A percentile compares a stretch with the other conserved stretches of the same genome.
Conservation (phyloP, 176 grass and related monocot genomes). For the Chloris gayana region DNA sequence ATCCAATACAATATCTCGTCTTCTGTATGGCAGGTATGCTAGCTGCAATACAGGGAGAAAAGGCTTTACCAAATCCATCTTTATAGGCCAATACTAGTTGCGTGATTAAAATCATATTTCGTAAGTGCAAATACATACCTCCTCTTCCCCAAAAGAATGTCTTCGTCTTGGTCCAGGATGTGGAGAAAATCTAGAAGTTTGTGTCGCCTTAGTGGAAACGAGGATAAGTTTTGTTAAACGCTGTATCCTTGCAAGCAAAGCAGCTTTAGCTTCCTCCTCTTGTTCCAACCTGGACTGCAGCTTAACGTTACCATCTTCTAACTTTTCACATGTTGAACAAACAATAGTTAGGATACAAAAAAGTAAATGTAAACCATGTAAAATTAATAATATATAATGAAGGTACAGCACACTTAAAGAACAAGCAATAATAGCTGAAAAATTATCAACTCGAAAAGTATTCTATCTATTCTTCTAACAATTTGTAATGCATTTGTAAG, state of each 20-base stretch:
- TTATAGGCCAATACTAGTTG: slow-evolving; percentile 23
- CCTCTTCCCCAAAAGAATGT: slow-evolving; percentile 99
- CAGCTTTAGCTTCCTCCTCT: slow-evolving; percentile 99
- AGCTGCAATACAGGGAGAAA: slow-evolving; percentile 64
- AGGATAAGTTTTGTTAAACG: slow-evolving; percentile 96
- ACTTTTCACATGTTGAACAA: slow-evolving; percentile 67
- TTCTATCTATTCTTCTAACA: background rate
- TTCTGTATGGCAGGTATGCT: slow-evolving; percentile 95
- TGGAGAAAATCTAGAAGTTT: slow-evolving; percentile 76
- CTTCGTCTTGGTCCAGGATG: slow-evolving; percentile 81
- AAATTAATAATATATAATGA: slow-evolving; percentile 20
- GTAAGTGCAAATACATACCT: slow-evolving; percentile 62
- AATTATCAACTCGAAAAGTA: slow-evolving; percentile 2
- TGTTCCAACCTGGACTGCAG: slow-evolving; percentile 94
- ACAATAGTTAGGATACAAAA: slow-evolving; percentile 49
- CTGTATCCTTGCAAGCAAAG: slow-evolving; percentile 93
- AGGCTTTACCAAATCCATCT: slow-evolving; percentile 36
- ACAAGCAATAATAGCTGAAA: slow-evolving; percentile 6
- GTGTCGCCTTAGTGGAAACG: slow-evolving; percentile 88
- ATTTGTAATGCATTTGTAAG: background rate
- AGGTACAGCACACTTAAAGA: slow-evolving; percentile 22
- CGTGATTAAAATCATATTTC: slow-evolving; percentile 8
- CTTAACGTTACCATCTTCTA: slow-evolving; percentile 99
- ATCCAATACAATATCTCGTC: slow-evolving; percentile 88
- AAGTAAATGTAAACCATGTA: slow-evolving; percentile 3